phyloP scores from a whole-genome alignment of 805 yeast species.

The Saturnispora bothae region DNA sequence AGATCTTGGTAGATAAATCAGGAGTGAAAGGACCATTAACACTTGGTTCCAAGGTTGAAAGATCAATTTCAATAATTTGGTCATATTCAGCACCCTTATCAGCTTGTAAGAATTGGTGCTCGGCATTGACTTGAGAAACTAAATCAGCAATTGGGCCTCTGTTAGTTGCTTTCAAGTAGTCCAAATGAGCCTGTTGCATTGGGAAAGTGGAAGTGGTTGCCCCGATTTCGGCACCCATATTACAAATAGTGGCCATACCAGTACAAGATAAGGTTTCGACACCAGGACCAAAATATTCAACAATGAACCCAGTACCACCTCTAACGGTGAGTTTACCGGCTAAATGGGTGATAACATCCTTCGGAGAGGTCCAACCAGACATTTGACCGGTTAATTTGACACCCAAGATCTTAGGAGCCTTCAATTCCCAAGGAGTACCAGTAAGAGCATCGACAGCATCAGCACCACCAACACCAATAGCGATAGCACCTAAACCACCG shows the following conservation, averaged over 20 bases:
- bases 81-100: slow-evolving; percentile 93
- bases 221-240: slow-evolving; percentile 99
- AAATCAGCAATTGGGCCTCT: slow-evolving; percentile 78
- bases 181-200: slow-evolving; percentile 80
- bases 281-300: slow-evolving; percentile 95
- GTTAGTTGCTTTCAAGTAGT: slow-evolving; percentile 77
- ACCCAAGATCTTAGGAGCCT: slow-evolving; percentile 94
- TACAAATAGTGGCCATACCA: slow-evolving; percentile 99
- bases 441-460: slow-evolving; percentile 98
- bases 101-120: slow-evolving; percentile 62
- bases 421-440: slow-evolving; percentile 91
- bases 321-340: slow-evolving; percentile 93
- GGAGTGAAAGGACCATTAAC: slow-evolving; percentile 98
- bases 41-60: slow-evolving; percentile 85
- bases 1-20: slow-evolving; percentile 91
- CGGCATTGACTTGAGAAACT: slow-evolving; percentile 55
- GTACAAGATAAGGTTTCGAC: slow-evolving; percentile 87
- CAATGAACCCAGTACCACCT: slow-evolving; percentile 97
- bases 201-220: slow-evolving; percentile 98
- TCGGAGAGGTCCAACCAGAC: slow-evolving; percentile 96
- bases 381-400: slow-evolving; percentile 86
- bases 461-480: slow-evolving; percentile 99
- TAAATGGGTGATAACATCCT: slow-evolving; percentile 85
- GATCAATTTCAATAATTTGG: slow-evolving; percentile 82
- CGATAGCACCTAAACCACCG: slow-evolving; percentile 96